Percentiles rank a stretch among this genome's conserved stretches.
Conservation (phyloP, 306 rosid species). For the Rosa persica region DNA sequence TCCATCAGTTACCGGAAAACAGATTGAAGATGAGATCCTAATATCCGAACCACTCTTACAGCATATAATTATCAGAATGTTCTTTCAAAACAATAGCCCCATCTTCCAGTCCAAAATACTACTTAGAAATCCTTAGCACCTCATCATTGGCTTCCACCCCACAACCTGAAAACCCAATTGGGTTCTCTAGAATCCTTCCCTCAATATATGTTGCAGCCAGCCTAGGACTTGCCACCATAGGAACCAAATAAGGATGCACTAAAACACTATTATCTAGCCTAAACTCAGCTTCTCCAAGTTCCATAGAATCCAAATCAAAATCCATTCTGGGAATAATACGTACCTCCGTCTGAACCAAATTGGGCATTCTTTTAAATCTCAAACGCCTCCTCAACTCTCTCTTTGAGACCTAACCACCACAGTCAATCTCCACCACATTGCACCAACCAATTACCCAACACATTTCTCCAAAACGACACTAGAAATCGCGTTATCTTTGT, state of each 20-base stretch:
- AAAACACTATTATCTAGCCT: slow-evolving; percentile 50
- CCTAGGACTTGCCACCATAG: slow-evolving; percentile 75
- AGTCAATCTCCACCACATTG: slow-evolving; percentile 72
- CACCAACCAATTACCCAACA: slow-evolving; percentile 59
- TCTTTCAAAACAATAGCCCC: too few relatives aligned
- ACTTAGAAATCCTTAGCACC: slow-evolving; percentile 55
- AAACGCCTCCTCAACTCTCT: slow-evolving; percentile 80
- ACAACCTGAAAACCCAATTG: slow-evolving; percentile 64
- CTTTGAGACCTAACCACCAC: slow-evolving; percentile 11
- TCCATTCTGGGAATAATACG: slow-evolving; percentile 39
- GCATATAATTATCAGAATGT: too few relatives aligned
- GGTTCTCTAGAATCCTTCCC: slow-evolving; percentile 30
- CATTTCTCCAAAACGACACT: slow-evolving; percentile 50
- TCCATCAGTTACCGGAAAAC: too few relatives aligned
- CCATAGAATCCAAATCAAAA: slow-evolving; percentile 19
- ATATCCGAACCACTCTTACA: too few relatives aligned
- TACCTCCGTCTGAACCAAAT: slow-evolving; percentile 77
- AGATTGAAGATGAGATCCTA: too few relatives aligned
- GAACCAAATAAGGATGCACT: slow-evolving; percentile 78
- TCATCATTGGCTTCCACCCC: slow-evolving; percentile 68
- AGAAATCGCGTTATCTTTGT: slow-evolving; percentile 54
- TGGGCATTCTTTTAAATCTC: slow-evolving; percentile 86
- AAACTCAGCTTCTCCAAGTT: slow-evolving; percentile 49
- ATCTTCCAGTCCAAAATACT: slow-evolving; percentile 64
- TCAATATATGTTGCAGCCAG: slow-evolving; percentile 41